Conservation (phyloP, 495 filamentous ascomycete species). For the Poronia punctata region DNA sequence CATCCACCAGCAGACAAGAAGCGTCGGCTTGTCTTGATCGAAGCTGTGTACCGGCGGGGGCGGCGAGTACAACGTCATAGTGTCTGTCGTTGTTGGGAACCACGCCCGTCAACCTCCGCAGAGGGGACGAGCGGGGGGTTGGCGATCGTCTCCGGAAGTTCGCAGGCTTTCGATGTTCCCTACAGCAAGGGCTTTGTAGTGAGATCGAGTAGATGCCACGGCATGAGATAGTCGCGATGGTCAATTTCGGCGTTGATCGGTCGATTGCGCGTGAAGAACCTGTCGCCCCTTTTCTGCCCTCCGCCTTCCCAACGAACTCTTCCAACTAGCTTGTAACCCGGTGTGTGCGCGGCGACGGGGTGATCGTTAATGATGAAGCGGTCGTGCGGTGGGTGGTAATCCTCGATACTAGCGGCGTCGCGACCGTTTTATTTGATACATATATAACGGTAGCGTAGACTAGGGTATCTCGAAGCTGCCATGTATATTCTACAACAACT, state of each 20-base stretch:
- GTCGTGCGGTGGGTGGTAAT: slow-evolving; percentile 16
- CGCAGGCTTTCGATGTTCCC: slow-evolving; percentile 8
- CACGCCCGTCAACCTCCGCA: slow-evolving; percentile 55
- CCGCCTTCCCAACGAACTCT: too few relatives aligned
- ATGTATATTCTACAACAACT: slow-evolving; percentile 1
- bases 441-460: slow-evolving; percentile 5
- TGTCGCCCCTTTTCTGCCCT: too few relatives aligned
- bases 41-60: slow-evolving; percentile 52
- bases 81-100: slow-evolving; percentile 21
- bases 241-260: too few relatives aligned
- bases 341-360: slow-evolving; percentile 6
- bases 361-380: slow-evolving; percentile 7
- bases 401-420: slow-evolving; percentile 12
- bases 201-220: slow-evolving; percentile 6
- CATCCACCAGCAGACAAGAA: slow-evolving; percentile 93
- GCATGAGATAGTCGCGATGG: slow-evolving; percentile 13
- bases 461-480: neutral
- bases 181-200: slow-evolving; percentile 2
- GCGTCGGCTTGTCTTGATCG: slow-evolving; percentile 61
- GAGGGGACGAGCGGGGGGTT: slow-evolving; percentile 50
- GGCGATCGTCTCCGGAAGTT: slow-evolving; percentile 15
- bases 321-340: too few relatives aligned
- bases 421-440: slow-evolving; percentile 18
- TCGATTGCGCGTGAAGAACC: too few relatives aligned
- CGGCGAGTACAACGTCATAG: slow-evolving; percentile 48